Conservation (phyloP, 2,329 filamentous ascomycete species). For the Colletotrichum lentis region DNA sequence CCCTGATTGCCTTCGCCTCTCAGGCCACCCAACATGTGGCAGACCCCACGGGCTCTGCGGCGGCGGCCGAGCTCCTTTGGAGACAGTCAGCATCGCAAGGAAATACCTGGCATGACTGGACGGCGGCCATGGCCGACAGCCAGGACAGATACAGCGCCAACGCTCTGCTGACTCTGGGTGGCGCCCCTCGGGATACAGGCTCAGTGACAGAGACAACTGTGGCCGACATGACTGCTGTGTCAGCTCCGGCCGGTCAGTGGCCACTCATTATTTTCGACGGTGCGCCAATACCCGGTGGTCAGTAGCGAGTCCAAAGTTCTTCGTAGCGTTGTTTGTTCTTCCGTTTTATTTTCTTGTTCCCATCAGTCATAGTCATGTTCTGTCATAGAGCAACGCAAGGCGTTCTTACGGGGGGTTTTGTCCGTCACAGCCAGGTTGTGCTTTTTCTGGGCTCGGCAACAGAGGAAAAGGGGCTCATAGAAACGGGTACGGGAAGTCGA, state of each 20-base stretch:
- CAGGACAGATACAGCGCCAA: slow-evolving; percentile 60
- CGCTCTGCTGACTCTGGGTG: slow-evolving; percentile 58
- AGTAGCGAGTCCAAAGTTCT: slow-evolving; percentile 1
- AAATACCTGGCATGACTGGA: slow-evolving; percentile 65
- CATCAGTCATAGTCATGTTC: background rate
- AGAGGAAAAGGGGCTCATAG: slow-evolving; percentile 4
- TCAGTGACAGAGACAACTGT: slow-evolving; percentile 32
- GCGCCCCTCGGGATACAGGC: slow-evolving; percentile 37
- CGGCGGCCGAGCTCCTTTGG: slow-evolving; percentile 47
- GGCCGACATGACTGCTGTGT: slow-evolving; percentile 28
- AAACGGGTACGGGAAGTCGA: slow-evolving; percentile 2
- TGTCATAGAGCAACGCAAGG: slow-evolving; percentile 14
- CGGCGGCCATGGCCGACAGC: slow-evolving; percentile 58
- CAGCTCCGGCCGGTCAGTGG: slow-evolving; percentile 32
- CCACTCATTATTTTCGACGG: slow-evolving; percentile 33
- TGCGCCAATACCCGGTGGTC: slow-evolving; percentile 7
- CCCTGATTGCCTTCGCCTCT: slow-evolving; percentile 52
- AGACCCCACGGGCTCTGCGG: slow-evolving; percentile 40
- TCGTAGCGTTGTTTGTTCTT: background rate
- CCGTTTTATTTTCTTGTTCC: background rate
- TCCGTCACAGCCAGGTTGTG: background rate
- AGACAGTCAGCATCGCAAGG: slow-evolving; percentile 43
- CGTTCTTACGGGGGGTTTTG: slow-evolving; percentile 3
- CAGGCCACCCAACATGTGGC: slow-evolving; percentile 50
- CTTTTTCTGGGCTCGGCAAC: slow-evolving; percentile 6